Percentiles rank a stretch among this genome's conserved stretches.
phyloP scores from a whole-genome alignment of 225 moss, liverwort and hornwort genomes.

The Pseudisothecium myosuroides region DNA sequence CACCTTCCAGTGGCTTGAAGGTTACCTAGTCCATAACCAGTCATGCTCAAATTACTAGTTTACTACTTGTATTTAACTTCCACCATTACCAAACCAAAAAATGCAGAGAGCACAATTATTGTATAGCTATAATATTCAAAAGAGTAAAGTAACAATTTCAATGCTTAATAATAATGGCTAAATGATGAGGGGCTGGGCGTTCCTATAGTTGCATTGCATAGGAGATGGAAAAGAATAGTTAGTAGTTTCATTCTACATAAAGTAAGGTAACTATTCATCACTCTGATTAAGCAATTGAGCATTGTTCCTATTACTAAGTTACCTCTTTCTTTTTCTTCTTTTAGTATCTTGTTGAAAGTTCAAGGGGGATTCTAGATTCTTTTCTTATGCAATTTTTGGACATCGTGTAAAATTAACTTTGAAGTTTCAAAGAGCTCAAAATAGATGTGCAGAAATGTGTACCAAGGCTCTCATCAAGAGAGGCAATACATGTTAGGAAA shows the following conservation, averaged over 20 bases:
- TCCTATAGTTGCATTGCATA: accelerated
- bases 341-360: not conserved
- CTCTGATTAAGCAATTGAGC: not conserved
- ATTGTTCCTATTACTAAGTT: not conserved
- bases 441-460: not conserved
- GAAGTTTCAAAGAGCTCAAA: not conserved
- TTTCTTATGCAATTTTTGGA: not conserved
- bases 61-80: not conserved
- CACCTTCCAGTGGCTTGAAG: too few relatives aligned
- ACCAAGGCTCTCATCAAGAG: not conserved
- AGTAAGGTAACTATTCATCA: accelerated
- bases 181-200: too few relatives aligned
- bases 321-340: too few relatives aligned
- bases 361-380: not conserved
- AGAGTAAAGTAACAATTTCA: accelerated
- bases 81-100: accelerated
- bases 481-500: not conserved
- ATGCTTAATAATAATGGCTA: not conserved
- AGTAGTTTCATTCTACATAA: not conserved
- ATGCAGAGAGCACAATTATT: not conserved
- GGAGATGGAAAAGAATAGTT: not conserved
- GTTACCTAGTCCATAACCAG: too few relatives aligned
- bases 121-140: not conserved
- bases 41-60: not conserved
- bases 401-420: not conserved